Percentiles rank a stretch among this genome's conserved stretches.
phyloP scores from a whole-genome alignment of 441 rosid species.

The Eutrema salsugineum region DNA sequence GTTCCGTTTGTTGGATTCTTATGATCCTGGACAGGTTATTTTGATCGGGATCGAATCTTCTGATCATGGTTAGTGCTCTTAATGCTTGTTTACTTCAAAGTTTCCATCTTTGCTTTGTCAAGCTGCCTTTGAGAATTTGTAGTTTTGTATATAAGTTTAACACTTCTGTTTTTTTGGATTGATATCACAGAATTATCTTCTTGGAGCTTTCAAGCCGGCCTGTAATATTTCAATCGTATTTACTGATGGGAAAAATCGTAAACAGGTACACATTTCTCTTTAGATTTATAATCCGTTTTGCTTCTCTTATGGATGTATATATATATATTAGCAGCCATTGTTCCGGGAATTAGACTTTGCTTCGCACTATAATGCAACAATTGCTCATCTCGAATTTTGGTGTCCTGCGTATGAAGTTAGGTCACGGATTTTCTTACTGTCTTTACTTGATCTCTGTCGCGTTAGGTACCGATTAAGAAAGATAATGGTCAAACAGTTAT shows the following conservation, averaged over 20 bases:
- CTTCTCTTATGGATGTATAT: background rate
- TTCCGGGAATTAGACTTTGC: background rate
- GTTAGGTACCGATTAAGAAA: slow-evolving; percentile 87
- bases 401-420: background rate
- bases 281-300: background rate
- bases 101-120: background rate
- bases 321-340: background rate
- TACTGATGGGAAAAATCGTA: slow-evolving; percentile 78
- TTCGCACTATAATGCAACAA: background rate
- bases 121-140: background rate
- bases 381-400: background rate
- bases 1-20: background rate
- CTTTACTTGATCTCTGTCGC: background rate
- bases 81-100: background rate
- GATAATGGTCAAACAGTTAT: slow-evolving; percentile 85
- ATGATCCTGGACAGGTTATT: background rate
- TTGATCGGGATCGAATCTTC: slow-evolving; percentile 10
- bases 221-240: slow-evolving; percentile 73
- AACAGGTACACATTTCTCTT: slow-evolving; percentile 51
- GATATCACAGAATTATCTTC: slow-evolving; percentile 68
- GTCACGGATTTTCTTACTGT: background rate
- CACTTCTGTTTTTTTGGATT: background rate
- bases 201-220: slow-evolving; percentile 96
- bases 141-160: background rate
- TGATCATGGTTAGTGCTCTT: slow-evolving; percentile 27